Evolutionary conservation across 1,284 basidiomycete species (phyloP).

Genomic region (Neonothopanus nambi): DNA sequence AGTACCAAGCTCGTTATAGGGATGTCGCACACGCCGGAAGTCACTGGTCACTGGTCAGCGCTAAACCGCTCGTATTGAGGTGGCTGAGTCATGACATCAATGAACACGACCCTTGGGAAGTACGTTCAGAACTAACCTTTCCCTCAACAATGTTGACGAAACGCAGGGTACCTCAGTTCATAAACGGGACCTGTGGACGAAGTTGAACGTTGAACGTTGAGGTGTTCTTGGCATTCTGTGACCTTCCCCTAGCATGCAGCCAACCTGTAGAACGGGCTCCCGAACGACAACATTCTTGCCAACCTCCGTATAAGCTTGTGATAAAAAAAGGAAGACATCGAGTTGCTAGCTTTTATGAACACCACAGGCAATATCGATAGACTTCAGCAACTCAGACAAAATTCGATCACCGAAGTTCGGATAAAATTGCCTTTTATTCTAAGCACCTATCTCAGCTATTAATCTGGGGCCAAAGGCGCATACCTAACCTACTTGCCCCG

Average conservation of each 20-base stretch:
- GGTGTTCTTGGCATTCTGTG: conserved; percentile 2
- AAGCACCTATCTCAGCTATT: conserved; percentile 5
- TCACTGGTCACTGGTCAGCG: no score
- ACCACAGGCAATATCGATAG: no score
- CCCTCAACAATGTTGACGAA: conserved; percentile 67
- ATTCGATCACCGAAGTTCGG: conserved; percentile 13
- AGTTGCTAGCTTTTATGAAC: not conserved
- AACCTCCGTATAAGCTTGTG: no score
- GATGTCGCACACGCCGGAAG: conserved; percentile 48
- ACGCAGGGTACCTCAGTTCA: conserved; percentile 53
- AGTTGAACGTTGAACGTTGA: no score
- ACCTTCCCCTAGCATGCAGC: conserved; percentile 71
- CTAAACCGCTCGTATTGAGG: conserved; percentile 41
- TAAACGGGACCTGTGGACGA: conserved; percentile 55
- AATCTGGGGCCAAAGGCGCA: conserved; percentile 9
- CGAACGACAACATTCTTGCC: conserved; percentile 35
- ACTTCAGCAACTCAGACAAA: not conserved
- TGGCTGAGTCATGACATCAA: conserved; percentile 28
- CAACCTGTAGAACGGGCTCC: conserved; percentile 50
- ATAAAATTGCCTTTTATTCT: conserved; percentile 8
- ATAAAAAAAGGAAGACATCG: conserved; percentile 7
- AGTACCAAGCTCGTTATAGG: conserved; percentile 55
- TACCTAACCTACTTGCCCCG: conserved; percentile 6
- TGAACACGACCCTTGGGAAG: no score
- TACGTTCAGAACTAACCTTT: conserved; percentile 40